Conservation (phyloP, 495 filamentous ascomycete species). For the Stereocaulon alpinum region DNA sequence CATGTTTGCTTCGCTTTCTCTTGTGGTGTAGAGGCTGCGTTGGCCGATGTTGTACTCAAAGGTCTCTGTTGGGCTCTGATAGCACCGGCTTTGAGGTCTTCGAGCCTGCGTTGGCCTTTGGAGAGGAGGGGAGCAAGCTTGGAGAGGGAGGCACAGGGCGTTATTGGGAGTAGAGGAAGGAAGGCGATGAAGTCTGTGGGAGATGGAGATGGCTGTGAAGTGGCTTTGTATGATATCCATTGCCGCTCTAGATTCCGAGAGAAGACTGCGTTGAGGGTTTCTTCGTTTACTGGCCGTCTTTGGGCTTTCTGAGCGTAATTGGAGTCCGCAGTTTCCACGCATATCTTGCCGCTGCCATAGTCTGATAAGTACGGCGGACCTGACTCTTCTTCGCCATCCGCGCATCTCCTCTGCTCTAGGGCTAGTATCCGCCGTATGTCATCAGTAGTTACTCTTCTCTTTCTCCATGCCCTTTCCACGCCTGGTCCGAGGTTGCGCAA, state of each 20-base stretch:
- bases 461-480: conserved; percentile 50
- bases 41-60: not conserved
- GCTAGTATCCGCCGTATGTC: conserved; percentile 50
- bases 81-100: conserved; percentile 42
- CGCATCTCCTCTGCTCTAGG: conserved; percentile 29
- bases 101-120: conserved; percentile 51
- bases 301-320: conserved; percentile 34
- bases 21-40: not conserved
- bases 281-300: conserved; percentile 43
- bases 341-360: conserved; percentile 46
- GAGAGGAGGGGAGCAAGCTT: conserved; percentile 35
- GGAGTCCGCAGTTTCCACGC: conserved; percentile 29
- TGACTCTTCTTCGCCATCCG: conserved; percentile 10
- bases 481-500: conserved; percentile 43
- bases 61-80: conserved; percentile 20
- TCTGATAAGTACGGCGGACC: conserved; percentile 42
- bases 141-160: conserved; percentile 33
- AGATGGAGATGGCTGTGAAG: conserved; percentile 20
- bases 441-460: conserved; percentile 44
- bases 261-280: conserved; percentile 44
- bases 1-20: conserved; percentile 3
- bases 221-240: conserved; percentile 30
- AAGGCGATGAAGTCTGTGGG: conserved; percentile 36
- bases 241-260: conserved; percentile 35
- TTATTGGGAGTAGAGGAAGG: conserved; percentile 47